Base-by-base conservation (phyloP, 345 rosid genomes). In the Gossypium stocksii region DNA sequence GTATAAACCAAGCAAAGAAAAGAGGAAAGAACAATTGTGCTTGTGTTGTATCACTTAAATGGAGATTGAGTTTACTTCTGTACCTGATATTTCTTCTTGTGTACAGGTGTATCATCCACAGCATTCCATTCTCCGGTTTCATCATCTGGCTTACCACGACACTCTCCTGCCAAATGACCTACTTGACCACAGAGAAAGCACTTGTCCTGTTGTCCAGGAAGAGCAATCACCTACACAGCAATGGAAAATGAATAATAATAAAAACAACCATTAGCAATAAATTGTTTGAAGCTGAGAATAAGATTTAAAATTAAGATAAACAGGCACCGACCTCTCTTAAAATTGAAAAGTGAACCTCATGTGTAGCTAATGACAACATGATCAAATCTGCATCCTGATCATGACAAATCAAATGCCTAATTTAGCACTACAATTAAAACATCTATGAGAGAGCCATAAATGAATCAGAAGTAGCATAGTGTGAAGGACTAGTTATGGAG, bases 81-180 rank as follows among this genome's bases (percentile, higher is more conserved):
- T 75, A 96, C 99, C 99, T 93, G 99, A 85, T 96, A 96, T 81
- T 96, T 96, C 86, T 91, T 96, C 91, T 93, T 91, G 92, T 96
- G 83, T 70, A 93, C 82, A 65, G 98, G 98, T 67, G 81, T 81
- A 77, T 93, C 93, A 85, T 89, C 82, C 49, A 68, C 83, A 72
- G 71, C 86, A 81, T 87, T 83, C 80, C 80, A 19, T 80, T 82
- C 83, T 44, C 60, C 74, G 56, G 81, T 73, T 58, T 72, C 71
- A 68, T 60, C 81, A 78, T 87, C 89, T 46, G 77, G 82, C 82
- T 84, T 93, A 65, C 90, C 90, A 84, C 70, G 90, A 79, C 99
- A 96, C 10, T 93, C 99, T 53, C 97, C 97, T 41, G 99, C 98
- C 54, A 96, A 82, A 85, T 96, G 99, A 74, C 99, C 99, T 81